A percentile compares a stretch with the other conserved stretches of the same genome.
phyloP scores from a whole-genome alignment of 2,329 filamentous ascomycete genomes.

The Diaporthe batatas region DNA sequence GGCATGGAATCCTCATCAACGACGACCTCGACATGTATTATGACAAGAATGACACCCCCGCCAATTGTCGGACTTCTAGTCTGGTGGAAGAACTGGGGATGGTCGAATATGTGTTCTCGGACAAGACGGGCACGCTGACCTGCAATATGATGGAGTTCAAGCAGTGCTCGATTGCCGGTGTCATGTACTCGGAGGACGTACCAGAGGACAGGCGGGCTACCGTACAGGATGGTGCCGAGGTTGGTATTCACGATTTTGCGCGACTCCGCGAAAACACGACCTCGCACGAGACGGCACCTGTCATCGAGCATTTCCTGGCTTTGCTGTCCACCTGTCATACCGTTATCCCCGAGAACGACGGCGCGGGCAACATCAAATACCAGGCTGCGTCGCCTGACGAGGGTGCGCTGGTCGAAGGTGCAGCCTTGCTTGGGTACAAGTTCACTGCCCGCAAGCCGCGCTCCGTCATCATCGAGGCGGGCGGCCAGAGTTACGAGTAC shows the following conservation, averaged over 20 bases:
- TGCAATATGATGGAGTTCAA: constrained; percentile 99
- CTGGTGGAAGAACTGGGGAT: constrained; percentile 97
- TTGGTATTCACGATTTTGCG: constrained; percentile 88
- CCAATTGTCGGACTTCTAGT: constrained; percentile 95
- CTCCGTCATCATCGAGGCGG: constrained; percentile 85
- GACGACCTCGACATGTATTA: constrained; percentile 99
- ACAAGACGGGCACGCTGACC: constrained; percentile 97
- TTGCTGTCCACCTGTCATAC: constrained; percentile 94
- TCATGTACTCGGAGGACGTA: constrained; percentile 93
- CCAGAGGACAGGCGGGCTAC: constrained; percentile 90
- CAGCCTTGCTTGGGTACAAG: constrained; percentile 85
- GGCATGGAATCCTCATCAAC: constrained; percentile 97
- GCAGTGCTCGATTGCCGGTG: constrained; percentile 91
- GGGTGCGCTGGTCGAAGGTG: constrained; percentile 94
- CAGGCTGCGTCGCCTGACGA: constrained; percentile 98
- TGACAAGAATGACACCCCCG: constrained; percentile 92
- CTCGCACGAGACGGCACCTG: constrained; percentile 63
- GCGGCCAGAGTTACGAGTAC: constrained; percentile 82
- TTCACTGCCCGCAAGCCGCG: constrained; percentile 93
- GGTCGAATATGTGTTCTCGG: constrained; percentile 98
- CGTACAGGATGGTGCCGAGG: constrained; percentile 80
- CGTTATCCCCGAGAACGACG: constrained; percentile 91
- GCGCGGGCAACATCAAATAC: constrained; percentile 88
- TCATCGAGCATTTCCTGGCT: constrained; percentile 84
- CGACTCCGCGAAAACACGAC: constrained; percentile 78